These are phyloP conservation scores for Botrytis elliptica DNA, from an alignment of 2,329 filamentous ascomycete species.

Conservation along the genomic window DNA sequence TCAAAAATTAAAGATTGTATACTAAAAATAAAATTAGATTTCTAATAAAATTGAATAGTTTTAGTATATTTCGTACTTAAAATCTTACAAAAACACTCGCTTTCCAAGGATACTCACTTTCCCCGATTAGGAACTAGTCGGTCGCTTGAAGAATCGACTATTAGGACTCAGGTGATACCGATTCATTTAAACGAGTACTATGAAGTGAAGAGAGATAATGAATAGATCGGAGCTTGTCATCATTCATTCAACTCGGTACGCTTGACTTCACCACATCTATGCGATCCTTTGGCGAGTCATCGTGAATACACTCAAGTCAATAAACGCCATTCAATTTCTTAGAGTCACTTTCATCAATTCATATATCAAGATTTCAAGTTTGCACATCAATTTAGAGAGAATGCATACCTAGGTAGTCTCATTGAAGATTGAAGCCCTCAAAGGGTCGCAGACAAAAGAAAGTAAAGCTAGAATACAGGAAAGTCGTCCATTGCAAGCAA, in stretches of 20 bases:
- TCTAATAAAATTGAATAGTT: too few species aligned
- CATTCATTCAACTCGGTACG: neutral
- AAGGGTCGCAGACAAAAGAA: neutral
- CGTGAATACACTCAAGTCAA: neutral
- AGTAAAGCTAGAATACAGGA: neutral
- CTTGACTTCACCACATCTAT: neutral
- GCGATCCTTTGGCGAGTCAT: neutral
- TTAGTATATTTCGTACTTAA: too few species aligned
- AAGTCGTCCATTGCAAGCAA: constrained; percentile 5
- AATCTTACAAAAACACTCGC: too few species aligned
- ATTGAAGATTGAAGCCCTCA: neutral
- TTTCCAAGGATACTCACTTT: too few species aligned
- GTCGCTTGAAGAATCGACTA: too few species aligned
- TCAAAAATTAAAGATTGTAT: too few species aligned
- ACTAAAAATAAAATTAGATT: too few species aligned
- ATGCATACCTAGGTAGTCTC: neutral
- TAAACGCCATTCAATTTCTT: neutral
- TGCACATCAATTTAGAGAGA: neutral
- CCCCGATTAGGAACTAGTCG: too few species aligned
- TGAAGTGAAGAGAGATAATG: neutral
- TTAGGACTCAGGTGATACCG: neutral
- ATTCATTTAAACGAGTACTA: neutral
- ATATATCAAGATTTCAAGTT: neutral
- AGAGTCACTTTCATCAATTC: neutral
- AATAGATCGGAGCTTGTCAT: neutral